Conservation (phyloP, 2,329 filamentous ascomycete species). For the Ophiostoma populinum region DNA sequence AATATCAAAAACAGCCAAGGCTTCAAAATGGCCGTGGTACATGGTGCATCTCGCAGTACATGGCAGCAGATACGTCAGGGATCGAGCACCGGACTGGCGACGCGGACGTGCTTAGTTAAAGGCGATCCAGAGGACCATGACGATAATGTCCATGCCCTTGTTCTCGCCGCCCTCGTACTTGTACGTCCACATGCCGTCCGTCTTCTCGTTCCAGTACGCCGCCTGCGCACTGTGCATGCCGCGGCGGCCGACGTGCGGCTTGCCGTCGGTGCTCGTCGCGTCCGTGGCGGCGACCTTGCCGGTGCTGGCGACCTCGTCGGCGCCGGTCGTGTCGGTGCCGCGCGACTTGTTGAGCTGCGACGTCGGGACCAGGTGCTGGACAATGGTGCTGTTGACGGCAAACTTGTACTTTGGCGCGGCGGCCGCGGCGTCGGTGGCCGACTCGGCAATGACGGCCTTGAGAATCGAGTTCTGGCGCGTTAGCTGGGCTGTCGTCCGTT, state of each 20-base stretch:
- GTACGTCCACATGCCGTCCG: slow-evolving; percentile 78
- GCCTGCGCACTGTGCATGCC: slow-evolving; percentile 82
- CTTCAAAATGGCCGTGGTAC: too few relatives aligned
- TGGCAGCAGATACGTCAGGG: too few relatives aligned
- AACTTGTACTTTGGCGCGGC: slow-evolving; percentile 61
- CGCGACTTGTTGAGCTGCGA: slow-evolving; percentile 44
- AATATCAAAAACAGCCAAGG: too few relatives aligned
- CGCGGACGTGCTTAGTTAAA: slow-evolving; percentile 14
- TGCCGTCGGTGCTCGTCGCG: slow-evolving; percentile 41
- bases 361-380: slow-evolving; percentile 70
- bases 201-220: slow-evolving; percentile 82
- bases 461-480: slow-evolving; percentile 53
- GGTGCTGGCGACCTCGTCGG: slow-evolving; percentile 34
- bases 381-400: slow-evolving; percentile 94
- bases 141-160: slow-evolving; percentile 52
- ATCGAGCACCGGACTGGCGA: too few relatives aligned
- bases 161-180: slow-evolving; percentile 58
- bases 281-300: slow-evolving; percentile 30
- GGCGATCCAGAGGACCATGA: slow-evolving; percentile 65
- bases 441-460: slow-evolving; percentile 60
- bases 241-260: slow-evolving; percentile 62
- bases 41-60: too few relatives aligned
- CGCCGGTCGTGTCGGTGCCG: slow-evolving; percentile 26
- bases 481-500: neutral
- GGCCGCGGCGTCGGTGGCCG: slow-evolving; percentile 34